Evolutionary conservation across 176 grass and related monocot genomes (phyloP), one percentile per base, ranked within the genome.

Genomic region (Aegilops umbellulata): DNA sequence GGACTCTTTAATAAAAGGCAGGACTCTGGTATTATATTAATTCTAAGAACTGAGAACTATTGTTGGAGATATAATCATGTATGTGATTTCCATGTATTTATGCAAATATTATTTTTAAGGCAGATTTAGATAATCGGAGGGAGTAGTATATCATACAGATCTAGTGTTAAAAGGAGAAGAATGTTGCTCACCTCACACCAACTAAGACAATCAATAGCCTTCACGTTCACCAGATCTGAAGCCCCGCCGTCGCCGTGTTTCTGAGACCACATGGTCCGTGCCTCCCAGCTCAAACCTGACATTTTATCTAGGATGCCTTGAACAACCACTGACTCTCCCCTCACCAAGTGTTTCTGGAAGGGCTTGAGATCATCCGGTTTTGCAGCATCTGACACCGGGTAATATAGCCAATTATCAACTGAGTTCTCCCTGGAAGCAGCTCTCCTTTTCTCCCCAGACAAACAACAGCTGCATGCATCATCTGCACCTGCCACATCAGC

Each of bases 321-420:
- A 17, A 91, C 82, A 73, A 91, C 85, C 29, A 94, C 89, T 17
- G 92, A 86, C 26, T 94, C 92, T 65, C 92, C 92, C 30, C 86
- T 91, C 19, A 86, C 34, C 92, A 89, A 94, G 38, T 94, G 92
- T 66, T 30, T 85, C 20, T 88, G 92, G 62, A 94, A 94, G 49
- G 91, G 92, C 39, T 83, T 57, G 17, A 91, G 23, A 26, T 81
- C 89, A 55, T 87, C 83, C 29, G 47, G 55, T 27, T 91, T 65
- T 20, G 46, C 47, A 9, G 65, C 49, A 72, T 80, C 71, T 67
- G 80, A 64, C 38, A 23, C 70, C 55, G 92, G 86, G 65, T 89
- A 87, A 24, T 83, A 94, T 35, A 94, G 36, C 47, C 53, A 84
- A n/a, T 94, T 94, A 47, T 89, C 89, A 31, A 1, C 6, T 69